Evolutionary conservation across 2,329 filamentous ascomycete genomes (phyloP).

Genomic region (Talaromyces pinophilus): DNA sequence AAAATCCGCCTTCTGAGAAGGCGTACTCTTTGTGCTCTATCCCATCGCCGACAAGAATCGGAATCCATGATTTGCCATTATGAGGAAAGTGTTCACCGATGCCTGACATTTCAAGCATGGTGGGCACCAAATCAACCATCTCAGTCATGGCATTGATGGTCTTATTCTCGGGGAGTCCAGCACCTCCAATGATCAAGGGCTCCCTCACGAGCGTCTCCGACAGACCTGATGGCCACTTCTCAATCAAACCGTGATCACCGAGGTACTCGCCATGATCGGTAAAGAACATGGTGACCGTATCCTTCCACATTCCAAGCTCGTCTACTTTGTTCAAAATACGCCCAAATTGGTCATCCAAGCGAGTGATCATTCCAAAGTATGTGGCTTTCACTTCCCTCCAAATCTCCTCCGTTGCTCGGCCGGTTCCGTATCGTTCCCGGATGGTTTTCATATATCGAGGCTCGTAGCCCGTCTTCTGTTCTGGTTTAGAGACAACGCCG

Average conservation of each 20-base stretch:
- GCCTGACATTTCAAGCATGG: constrained; percentile 44
- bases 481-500: constrained; percentile 26
- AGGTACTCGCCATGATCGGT: constrained; percentile 49
- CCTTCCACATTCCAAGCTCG: constrained; percentile 39
- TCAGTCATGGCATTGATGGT: constrained; percentile 41
- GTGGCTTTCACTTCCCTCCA: constrained; percentile 50
- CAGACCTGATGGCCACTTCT: constrained; percentile 53
- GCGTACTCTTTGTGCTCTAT: constrained; percentile 41
- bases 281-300: constrained; percentile 43
- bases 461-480: constrained; percentile 46
- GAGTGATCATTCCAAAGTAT: constrained; percentile 52
- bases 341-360: constrained; percentile 52
- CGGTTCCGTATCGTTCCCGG: constrained; percentile 40
- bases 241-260: constrained; percentile 51
- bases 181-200: constrained; percentile 49
- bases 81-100: constrained; percentile 46
- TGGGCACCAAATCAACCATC: constrained; percentile 52
- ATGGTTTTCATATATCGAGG: constrained; percentile 47
- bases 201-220: constrained; percentile 48
- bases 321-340: constrained; percentile 36
- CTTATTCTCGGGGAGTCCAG: constrained; percentile 41
- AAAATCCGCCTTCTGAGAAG: constrained; percentile 51
- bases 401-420: constrained; percentile 44
- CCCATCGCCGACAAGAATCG: constrained; percentile 29
- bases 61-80: constrained; percentile 43